Conservation (phyloP, 345 rosid genomes). For the thale cress (Arabidopsis thaliana) region TAIR10.1 NC_003071.7:14658501-14659000, state of each 20-base stretch:
- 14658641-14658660: slow-evolving; percentile 13
- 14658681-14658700: background rate
- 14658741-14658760: slow-evolving; percentile 19
- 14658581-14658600: slow-evolving; percentile 40
- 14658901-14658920: slow-evolving; percentile 35
- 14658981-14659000: background rate
- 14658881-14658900: slow-evolving; percentile 21
- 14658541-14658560: slow-evolving; percentile 36
- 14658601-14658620: slow-evolving; percentile 30
- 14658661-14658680: background rate
- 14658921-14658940: background rate
- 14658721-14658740: slow-evolving; percentile 29
- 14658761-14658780: background rate
- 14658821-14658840: background rate
- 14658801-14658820: background rate
- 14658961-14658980: background rate
- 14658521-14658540: slow-evolving; percentile 4
- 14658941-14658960: background rate
- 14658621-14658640: slow-evolving; percentile 9
- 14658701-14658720: background rate
- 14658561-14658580: slow-evolving; percentile 36
- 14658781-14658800: background rate
- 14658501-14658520: background rate
- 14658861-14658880: slow-evolving; percentile 18
- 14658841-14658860: slow-evolving; percentile 10